phyloP scores from a whole-genome alignment of 2,329 filamentous ascomycete species.

The Fusarium odoratissimum region DNA sequence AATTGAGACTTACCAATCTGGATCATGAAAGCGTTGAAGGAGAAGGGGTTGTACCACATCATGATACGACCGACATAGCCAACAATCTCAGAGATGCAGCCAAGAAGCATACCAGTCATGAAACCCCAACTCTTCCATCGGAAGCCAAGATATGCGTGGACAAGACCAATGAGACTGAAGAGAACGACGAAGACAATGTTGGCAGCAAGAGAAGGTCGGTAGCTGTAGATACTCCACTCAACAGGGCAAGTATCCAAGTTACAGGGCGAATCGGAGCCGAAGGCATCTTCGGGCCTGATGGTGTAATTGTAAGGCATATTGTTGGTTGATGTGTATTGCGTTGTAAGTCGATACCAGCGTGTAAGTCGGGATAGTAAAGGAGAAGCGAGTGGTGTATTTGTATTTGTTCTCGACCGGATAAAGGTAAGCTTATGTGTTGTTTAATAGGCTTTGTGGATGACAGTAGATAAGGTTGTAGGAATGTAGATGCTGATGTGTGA shows the following conservation, averaged over 20 bases:
- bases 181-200: constrained; percentile 64
- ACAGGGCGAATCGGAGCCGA: constrained; percentile 60
- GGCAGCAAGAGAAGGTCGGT: constrained; percentile 63
- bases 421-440: constrained; percentile 26
- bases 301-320: constrained; percentile 41
- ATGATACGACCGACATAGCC: constrained; percentile 72
- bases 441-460: constrained; percentile 2
- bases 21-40: constrained; percentile 70
- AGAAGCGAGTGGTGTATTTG: background rate
- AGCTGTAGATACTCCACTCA: constrained; percentile 63
- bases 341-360: background rate
- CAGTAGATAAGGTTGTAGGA: background rate
- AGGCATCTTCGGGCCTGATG: constrained; percentile 46
- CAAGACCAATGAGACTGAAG: constrained; percentile 56
- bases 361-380: background rate
- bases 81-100: constrained; percentile 67
- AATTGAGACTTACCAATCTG: constrained; percentile 64
- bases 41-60: constrained; percentile 68
- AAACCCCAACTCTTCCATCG: constrained; percentile 62
- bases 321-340: background rate
- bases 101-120: constrained; percentile 64
- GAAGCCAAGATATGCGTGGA: constrained; percentile 59
- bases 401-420: background rate
- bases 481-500: constrained; percentile 12
- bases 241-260: constrained; percentile 60